A percentile compares a stretch with the other conserved stretches of the same genome.
Evolutionary conservation across 352 stramenopile species (phyloP).

Genomic region (Phytophthora pseudosyringae): DNA sequence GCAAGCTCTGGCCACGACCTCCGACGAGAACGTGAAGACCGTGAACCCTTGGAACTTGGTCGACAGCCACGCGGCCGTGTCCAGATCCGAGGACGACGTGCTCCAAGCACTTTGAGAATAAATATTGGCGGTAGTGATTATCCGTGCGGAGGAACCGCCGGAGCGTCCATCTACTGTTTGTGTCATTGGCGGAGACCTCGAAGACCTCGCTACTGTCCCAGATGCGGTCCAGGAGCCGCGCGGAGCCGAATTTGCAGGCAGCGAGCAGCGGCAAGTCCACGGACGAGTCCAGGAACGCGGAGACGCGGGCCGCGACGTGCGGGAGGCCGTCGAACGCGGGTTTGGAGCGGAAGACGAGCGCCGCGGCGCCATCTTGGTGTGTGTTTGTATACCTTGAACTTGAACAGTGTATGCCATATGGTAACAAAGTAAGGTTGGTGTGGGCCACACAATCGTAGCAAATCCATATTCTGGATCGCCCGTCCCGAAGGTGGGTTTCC

Average conservation of each 20-base stretch:
- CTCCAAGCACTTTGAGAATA: constrained; percentile 2
- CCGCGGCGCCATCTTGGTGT: too few species aligned
- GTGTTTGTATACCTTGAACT: background rate
- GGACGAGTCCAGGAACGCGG: constrained; percentile 1
- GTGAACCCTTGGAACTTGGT: constrained; percentile 4
- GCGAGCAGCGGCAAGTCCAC: background rate
- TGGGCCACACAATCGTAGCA: background rate
- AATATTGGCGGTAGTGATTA: constrained; percentile 18
- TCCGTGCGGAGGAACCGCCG: constrained; percentile 1
- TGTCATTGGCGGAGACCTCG: background rate
- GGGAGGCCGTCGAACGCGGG: too few species aligned
- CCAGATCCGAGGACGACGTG: constrained; percentile 8
- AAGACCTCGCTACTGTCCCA: constrained; percentile 5
- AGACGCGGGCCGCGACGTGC: background rate
- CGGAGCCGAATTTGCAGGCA: constrained; percentile 9
- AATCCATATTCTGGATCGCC: background rate
- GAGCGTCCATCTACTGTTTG: background rate
- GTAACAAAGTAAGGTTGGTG: background rate
- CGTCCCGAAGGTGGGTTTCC: too few species aligned
- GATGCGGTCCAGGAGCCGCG: constrained; percentile 11
- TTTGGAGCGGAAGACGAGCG: background rate
- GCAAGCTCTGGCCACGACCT: constrained; percentile 16
- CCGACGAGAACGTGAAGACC: constrained; percentile 8
- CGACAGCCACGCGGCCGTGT: constrained; percentile 17
- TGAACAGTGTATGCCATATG: background rate